Base-by-base conservation (phyloP, 331 rosid genomes). In the Cydonia oblonga region DNA sequence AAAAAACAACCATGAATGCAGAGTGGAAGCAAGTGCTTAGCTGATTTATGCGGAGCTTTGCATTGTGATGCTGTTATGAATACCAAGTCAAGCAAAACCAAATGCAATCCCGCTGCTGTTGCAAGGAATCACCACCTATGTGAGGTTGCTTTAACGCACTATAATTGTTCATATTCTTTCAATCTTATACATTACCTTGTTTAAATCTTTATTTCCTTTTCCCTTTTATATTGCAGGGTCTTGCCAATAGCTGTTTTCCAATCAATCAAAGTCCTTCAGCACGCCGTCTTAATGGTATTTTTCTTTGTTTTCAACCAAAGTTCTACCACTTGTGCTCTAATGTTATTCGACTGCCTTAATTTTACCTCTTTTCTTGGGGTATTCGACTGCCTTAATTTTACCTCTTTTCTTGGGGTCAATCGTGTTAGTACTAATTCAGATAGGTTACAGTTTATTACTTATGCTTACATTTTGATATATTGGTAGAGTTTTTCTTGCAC, bases 21-120 rank as follows among this genome's bases (percentile, higher is more conserved):
- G 97, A 87, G 76, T 57, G 79, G 86, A 60, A 78, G 83, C 44
- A 91, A 85, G 75, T 91, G 97, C 92, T 83, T 91, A 82, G 97
- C 96, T 73, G 96, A 89, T 86, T 73, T 91, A 67, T 91, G 97
- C 20, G 96, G 97, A 68, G 92, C 97, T 52, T 80, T 91, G 81
- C 97, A 91, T 79, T 91, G 97, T 83, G 96, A 89, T 76, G 73
- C 66, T 38, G 74, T 76, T 64, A 77, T 82, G 85, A 74, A 87
- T 67, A 78, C 82, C 63, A 86, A 87, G 78, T 83, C 86, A 59
- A 70, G 81, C 68, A 87, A 87, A 81, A 83, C 82, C 78, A 92
- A 89, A 79, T 92, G 97, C 80, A 87, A 86, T 73, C 89, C 92
- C 5, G 92, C 86, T 22, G 89, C 97, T 64, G 84, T 87, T 77